Conservation (phyloP, 2,329 filamentous ascomycete genomes). For the Fusarium napiforme region DNA sequence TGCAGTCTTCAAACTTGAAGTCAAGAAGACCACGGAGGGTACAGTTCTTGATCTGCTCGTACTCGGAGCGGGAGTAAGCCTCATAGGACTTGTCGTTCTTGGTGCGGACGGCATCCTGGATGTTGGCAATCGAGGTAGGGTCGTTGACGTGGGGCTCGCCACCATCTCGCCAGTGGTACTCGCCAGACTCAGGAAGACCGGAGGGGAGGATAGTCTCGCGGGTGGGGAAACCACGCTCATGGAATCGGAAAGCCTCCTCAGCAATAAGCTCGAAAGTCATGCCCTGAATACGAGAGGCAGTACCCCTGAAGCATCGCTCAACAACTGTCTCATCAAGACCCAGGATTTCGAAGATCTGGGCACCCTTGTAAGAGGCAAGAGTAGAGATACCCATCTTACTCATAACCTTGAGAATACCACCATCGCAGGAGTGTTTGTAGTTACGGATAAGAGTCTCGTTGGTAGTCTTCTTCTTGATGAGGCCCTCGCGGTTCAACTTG, state of each 20-base stretch:
- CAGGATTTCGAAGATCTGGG: slow-evolving; percentile 96
- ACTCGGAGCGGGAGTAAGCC: slow-evolving; percentile 91
- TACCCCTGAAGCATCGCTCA: slow-evolving; percentile 93
- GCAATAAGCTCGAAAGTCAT: slow-evolving; percentile 94
- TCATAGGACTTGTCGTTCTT: slow-evolving; percentile 99
- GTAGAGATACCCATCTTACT: slow-evolving; percentile 99
- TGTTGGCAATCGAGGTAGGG: slow-evolving; percentile 92
- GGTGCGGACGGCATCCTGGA: slow-evolving; percentile 93
- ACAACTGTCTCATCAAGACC: slow-evolving; percentile 93
- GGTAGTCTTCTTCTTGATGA: slow-evolving; percentile 89
- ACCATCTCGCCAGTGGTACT: slow-evolving; percentile 98
- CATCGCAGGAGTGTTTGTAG: slow-evolving; percentile 96
- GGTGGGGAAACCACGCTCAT: slow-evolving; percentile 91
- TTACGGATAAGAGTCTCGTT: slow-evolving; percentile 89
- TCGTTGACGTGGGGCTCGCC: slow-evolving; percentile 97
- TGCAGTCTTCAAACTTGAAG: slow-evolving; percentile 91
- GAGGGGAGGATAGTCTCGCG: slow-evolving; percentile 79
- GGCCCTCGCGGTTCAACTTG: slow-evolving; percentile 92
- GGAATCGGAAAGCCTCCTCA: slow-evolving; percentile 92
- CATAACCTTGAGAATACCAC: slow-evolving; percentile 98
- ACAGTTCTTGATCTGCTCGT: slow-evolving; percentile 96
- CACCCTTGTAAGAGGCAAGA: slow-evolving; percentile 94
- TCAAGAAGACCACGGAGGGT: slow-evolving; percentile 94
- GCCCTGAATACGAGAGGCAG: slow-evolving; percentile 92
- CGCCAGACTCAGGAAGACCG: slow-evolving; percentile 89